phyloP scores from a whole-genome alignment of 805 yeast genomes.

The Wickerhamomyces mucosus region DNA sequence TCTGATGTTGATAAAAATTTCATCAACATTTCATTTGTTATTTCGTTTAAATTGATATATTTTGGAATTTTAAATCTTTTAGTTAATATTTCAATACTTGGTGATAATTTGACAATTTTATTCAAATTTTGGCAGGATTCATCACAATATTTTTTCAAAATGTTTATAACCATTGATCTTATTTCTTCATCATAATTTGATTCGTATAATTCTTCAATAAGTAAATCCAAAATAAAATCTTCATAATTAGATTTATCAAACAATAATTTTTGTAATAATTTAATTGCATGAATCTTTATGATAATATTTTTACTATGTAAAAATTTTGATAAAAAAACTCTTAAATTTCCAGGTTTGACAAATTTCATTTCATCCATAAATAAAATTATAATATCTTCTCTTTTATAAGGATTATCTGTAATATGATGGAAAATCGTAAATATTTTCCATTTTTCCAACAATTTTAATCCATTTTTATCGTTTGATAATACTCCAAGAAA shows the following conservation, averaged over 20 bases:
- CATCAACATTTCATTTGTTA: slow-evolving; percentile 46
- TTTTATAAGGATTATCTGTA: slow-evolving; percentile 38
- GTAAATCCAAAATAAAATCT: slow-evolving; percentile 32
- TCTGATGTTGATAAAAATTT: slow-evolving; percentile 52
- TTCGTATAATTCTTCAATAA: slow-evolving; percentile 67
- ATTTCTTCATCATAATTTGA: slow-evolving; percentile 36
- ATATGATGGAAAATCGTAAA: slow-evolving; percentile 74
- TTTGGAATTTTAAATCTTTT: not conserved
- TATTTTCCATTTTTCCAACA: slow-evolving; percentile 76
- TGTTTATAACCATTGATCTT: slow-evolving; percentile 44
- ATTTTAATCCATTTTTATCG: slow-evolving; percentile 49
- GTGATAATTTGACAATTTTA: slow-evolving; percentile 42
- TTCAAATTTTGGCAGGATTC: slow-evolving; percentile 40
- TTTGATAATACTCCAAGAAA: slow-evolving; percentile 67
- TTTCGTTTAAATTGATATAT: slow-evolving; percentile 3
- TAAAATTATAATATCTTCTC: slow-evolving; percentile 47
- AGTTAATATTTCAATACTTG: slow-evolving; percentile 34
- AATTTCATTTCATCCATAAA: slow-evolving; percentile 58
- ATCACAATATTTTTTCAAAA: slow-evolving; percentile 43
- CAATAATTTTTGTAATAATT: slow-evolving; percentile 32
- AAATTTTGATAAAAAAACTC: slow-evolving; percentile 58
- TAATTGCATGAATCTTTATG: slow-evolving; percentile 50
- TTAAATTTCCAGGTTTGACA: slow-evolving; percentile 50
- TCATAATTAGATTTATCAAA: slow-evolving; percentile 30
- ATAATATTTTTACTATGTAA: slow-evolving; percentile 43